These are phyloP conservation scores for Penicillium sp. DNA, from an alignment of 2,329 filamentous ascomycete genomes.

Conservation along the genomic window DNA sequence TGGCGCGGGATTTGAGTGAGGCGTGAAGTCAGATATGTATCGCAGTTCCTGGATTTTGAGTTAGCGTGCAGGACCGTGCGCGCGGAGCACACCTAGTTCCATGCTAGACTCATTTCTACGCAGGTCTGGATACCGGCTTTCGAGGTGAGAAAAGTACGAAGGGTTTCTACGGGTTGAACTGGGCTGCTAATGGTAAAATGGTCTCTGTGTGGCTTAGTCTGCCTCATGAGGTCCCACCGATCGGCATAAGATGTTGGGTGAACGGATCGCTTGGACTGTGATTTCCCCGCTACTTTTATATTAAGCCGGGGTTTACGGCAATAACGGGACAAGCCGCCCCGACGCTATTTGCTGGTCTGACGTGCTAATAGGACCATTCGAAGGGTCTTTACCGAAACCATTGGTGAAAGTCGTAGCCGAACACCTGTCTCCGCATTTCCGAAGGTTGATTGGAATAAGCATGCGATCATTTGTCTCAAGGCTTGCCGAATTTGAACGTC, in stretches of 20 bases:
- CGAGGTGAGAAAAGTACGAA: not conserved
- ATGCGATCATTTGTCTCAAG: not conserved
- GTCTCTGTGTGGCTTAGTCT: not conserved
- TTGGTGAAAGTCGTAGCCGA: not conserved
- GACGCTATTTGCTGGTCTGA: not conserved
- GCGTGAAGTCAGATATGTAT: not conserved
- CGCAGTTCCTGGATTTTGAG: not conserved
- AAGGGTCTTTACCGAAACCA: not conserved
- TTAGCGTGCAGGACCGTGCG: not conserved
- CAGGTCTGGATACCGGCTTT: not conserved
- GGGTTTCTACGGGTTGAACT: not conserved
- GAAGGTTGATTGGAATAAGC: not conserved
- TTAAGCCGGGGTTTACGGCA: constrained; percentile 9
- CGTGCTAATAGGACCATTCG: not conserved
- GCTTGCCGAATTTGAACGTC: not conserved
- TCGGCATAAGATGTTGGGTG: not conserved
- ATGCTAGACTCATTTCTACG: not conserved
- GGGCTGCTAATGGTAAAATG: not conserved
- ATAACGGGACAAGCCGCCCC: constrained; percentile 7
- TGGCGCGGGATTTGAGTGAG: not conserved
- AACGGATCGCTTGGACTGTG: constrained; percentile 1
- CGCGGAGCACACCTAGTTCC: not conserved
- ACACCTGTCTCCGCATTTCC: not conserved
- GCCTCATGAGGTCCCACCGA: not conserved
- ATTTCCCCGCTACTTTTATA: constrained; percentile 4